These are phyloP conservation scores for Pachysandra terminalis DNA, from an alignment of 164 flowering plant species.

Conservation along the genomic window DNA sequence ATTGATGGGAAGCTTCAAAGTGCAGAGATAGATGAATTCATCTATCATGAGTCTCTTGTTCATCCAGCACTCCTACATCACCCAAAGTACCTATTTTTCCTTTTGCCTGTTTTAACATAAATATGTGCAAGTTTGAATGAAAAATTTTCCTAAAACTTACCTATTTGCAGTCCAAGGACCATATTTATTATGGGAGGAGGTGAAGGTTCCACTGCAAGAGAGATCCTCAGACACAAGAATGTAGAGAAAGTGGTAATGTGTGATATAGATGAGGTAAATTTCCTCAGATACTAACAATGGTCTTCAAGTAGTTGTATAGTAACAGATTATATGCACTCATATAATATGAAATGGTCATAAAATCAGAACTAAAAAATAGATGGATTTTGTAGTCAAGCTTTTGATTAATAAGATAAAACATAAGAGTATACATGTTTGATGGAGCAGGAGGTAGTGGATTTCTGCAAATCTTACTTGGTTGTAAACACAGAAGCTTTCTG, in stretches of 20 bases:
- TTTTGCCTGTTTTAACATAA: not conserved
- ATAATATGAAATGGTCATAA: no score
- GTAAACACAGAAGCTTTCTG: constrained; percentile 78
- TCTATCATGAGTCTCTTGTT: constrained; percentile 91
- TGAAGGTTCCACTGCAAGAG: constrained; percentile 94
- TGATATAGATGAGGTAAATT: constrained; percentile 80
- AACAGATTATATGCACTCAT: no score
- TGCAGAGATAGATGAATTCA: constrained; percentile 89
- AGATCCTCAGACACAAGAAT: constrained; percentile 62
- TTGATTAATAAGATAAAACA: not conserved
- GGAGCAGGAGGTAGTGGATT: constrained; percentile 85
- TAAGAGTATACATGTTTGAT: not conserved
- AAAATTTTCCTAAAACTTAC: not conserved
- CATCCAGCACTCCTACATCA: constrained; percentile 90
- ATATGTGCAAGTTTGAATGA: not conserved
- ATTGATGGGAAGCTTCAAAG: constrained; percentile 98
- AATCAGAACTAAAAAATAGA: no score
- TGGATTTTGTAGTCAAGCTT: not conserved
- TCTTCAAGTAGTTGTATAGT: no score
- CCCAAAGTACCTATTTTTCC: constrained; percentile 39
- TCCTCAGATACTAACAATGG: not conserved
- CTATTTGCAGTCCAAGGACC: constrained; percentile 52
- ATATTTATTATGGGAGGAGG: constrained; percentile 94
- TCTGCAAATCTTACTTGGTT: constrained; percentile 70
- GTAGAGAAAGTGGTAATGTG: constrained; percentile 81